Evolutionary conservation across 352 stramenopile species (phyloP).

Genomic region (Globisporangium acanthophoron): DNA sequence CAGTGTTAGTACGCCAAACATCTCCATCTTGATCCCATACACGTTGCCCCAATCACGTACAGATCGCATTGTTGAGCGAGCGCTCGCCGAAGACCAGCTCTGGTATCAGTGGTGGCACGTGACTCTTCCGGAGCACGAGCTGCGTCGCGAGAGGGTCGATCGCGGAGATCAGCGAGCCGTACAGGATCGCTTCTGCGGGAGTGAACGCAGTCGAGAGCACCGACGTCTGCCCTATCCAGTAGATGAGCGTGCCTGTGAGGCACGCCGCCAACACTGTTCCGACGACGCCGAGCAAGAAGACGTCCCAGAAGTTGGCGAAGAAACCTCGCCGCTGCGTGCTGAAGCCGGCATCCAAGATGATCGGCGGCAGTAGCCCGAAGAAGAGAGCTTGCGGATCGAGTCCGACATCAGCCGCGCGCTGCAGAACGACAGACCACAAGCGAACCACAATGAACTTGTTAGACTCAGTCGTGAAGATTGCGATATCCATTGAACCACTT

Average conservation of each 20-base stretch:
- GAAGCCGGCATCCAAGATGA: conserved; percentile 64
- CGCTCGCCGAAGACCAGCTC: conserved; percentile 93
- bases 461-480: background rate
- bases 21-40: background rate
- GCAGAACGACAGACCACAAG: background rate
- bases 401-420: conserved; percentile 37
- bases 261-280: conserved; percentile 49
- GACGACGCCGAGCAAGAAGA: conserved; percentile 36
- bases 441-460: background rate
- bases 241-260: conserved; percentile 38
- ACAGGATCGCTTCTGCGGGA: conserved; percentile 83
- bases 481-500: conserved; percentile 1
- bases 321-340: conserved; percentile 61
- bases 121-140: conserved; percentile 85
- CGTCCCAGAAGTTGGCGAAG: conserved; percentile 43
- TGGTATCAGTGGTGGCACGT: conserved; percentile 78
- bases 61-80: conserved; percentile 88
- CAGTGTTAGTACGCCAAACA: background rate
- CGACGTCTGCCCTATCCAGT: conserved; percentile 33
- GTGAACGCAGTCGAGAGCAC: conserved; percentile 54
- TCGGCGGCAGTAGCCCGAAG: conserved; percentile 50
- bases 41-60: conserved; percentile 8
- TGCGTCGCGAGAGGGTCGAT: conserved; percentile 92
- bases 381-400: conserved; percentile 63
- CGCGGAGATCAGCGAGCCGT: conserved; percentile 87